Evolutionary conservation across 2,329 filamentous ascomycete species (phyloP), one percentile per base, ranked within the genome.

Genomic region (Atkinsonella hypoxylon): DNA sequence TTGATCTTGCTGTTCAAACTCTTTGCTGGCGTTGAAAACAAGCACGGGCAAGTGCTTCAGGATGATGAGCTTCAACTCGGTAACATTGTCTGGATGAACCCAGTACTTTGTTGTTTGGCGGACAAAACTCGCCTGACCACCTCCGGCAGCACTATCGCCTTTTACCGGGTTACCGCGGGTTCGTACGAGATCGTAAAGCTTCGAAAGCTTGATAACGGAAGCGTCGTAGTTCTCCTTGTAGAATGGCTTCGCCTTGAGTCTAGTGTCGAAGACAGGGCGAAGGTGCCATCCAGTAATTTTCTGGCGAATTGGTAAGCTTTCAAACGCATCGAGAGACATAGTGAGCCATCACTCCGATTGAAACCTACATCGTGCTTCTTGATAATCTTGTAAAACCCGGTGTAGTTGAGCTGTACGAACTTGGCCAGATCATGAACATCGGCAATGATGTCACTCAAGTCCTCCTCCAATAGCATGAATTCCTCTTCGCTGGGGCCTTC

Each of bases 161-260:
- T 89, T 90, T 61, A 89, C 82, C 0, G 93, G 93, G 64, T 94
- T 91, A 52, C 93, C 93, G 58, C 91, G 81, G 2, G 91, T 98
- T 50, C 93, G 83, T 15, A 97, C 93, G 41, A 94, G 77, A 66
- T 98, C 91, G 72, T 96, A 98, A 51, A 97, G 81, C 68, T 85
- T 91, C 20, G 93, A 98, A 32, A 98, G 81, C 70, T 94, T 89
- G 55, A 97, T 85, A 36, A 98, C 87, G 54, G 95, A 94, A 31
- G 85, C 86, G 71, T 98, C 93, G 70, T 97, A 97, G 70, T 98
- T 96, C 65, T 97, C 91, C 67, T 95, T 94, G 77, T 95, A 98
- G 70, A 98, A 98, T 0, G 93, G 91, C 67, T 95, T 96, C 44
- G 89, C 88, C 70, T 94, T 95, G 63, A 98, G 80, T 52, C 91